A percentile compares a stretch with the other conserved stretches of the same genome.
Evolutionary conservation across 192 early-diverging fungal genomes (phyloP).

Genomic region (Endogone sp.): DNA sequence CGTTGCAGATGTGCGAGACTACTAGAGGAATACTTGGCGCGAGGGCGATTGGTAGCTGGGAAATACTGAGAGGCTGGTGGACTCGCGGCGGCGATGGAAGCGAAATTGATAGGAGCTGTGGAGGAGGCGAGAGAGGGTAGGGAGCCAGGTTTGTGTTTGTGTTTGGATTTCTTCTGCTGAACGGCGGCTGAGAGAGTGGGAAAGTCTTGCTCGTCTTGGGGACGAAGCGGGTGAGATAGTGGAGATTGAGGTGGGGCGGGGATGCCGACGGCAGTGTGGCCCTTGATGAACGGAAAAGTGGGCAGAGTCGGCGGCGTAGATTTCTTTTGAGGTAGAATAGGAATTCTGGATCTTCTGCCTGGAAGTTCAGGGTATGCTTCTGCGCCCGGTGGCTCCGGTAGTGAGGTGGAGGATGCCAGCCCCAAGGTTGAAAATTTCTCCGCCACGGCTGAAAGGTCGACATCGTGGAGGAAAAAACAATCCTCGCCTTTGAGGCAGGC

Average conservation of each 20-base stretch:
- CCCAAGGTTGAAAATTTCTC: conserved; percentile 14
- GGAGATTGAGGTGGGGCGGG: conserved; percentile 18
- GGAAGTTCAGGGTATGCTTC: neutral
- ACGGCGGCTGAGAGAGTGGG: neutral
- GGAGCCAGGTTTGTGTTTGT: neutral
- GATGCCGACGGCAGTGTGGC: conserved; percentile 28
- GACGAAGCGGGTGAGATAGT: neutral
- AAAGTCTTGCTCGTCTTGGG: neutral
- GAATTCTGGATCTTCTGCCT: neutral
- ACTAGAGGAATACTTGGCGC: neutral
- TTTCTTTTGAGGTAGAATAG: neutral
- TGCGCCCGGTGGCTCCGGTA: neutral
- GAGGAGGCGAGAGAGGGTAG: neutral
- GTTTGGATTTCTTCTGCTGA: neutral
- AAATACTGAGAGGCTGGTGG: neutral
- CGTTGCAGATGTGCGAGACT: neutral
- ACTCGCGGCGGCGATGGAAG: neutral
- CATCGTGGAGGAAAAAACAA: conserved; percentile 47
- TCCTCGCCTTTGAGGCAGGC: conserved; percentile 46
- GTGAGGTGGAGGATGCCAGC: neutral
- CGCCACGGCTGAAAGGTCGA: conserved; percentile 32
- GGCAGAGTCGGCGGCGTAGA: conserved; percentile 11
- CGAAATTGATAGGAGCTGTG: neutral
- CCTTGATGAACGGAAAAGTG: conserved; percentile 9
- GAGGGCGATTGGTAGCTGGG: neutral